Conservation (phyloP, 2,329 filamentous ascomycete species). For the Colletotrichum spaethianum region DNA sequence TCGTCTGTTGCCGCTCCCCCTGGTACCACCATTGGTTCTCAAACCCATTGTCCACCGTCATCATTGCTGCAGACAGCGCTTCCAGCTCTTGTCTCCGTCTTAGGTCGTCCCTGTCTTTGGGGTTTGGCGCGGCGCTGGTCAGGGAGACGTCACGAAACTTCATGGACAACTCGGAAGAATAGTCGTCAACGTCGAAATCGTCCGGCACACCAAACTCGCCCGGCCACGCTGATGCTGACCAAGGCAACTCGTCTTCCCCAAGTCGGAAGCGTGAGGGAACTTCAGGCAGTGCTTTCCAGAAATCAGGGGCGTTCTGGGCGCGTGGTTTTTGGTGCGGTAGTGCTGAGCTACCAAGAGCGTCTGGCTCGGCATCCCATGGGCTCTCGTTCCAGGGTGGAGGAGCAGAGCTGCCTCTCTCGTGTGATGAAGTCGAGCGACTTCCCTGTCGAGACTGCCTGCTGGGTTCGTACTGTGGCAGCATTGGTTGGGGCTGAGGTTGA, state of each 20-base stretch:
- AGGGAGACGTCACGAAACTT: conserved; percentile 37
- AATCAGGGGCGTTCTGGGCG: conserved; percentile 43
- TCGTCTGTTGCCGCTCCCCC: conserved; percentile 51
- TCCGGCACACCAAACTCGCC: conserved; percentile 35
- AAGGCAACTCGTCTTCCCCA: conserved; percentile 64
- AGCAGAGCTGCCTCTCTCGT: conserved; percentile 64
- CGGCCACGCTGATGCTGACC: conserved; percentile 58
- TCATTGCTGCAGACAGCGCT: conserved; percentile 65
- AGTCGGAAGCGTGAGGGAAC: conserved; percentile 56
- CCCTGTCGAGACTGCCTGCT: conserved; percentile 40
- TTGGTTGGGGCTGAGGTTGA: conserved; percentile 33
- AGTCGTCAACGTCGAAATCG: conserved; percentile 27
- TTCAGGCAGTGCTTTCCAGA: conserved; percentile 61
- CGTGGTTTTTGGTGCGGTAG: conserved; percentile 44
- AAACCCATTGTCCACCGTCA: conserved; percentile 71
- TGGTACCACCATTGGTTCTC: conserved; percentile 72
- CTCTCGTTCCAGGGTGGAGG: conserved; percentile 63
- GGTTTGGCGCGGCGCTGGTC: neutral
- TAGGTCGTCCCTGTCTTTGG: conserved; percentile 29
- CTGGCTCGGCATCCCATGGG: conserved; percentile 60
- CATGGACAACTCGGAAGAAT: conserved; percentile 35
- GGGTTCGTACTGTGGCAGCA: conserved; percentile 34
- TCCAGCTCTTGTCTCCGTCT: conserved; percentile 56
- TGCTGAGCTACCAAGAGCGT: conserved; percentile 48
- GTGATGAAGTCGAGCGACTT: conserved; percentile 47